Evolutionary conservation across 306 rosid genomes (phyloP).

Genomic region (Begonia masoniana): DNA sequence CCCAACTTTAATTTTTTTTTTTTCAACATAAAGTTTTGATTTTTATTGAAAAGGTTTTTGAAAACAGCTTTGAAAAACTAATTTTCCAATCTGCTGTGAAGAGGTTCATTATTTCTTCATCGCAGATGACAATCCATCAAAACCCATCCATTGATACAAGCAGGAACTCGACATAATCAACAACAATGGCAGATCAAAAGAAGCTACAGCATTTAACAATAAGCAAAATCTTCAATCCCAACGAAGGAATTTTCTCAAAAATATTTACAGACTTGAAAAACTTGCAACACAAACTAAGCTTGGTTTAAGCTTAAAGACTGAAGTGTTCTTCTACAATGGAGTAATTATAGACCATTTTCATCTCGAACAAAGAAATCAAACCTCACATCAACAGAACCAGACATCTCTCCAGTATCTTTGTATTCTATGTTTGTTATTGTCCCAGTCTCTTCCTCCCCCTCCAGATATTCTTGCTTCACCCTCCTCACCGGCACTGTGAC

Average conservation of each 20-base stretch:
- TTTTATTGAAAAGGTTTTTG: not conserved
- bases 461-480: constrained; percentile 86
- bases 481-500: constrained; percentile 90
- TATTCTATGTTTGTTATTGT: constrained; percentile 74
- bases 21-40: too few relatives aligned
- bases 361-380: constrained; percentile 44
- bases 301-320: not conserved
- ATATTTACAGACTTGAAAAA: too few relatives aligned
- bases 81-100: too few relatives aligned
- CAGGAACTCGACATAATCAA: too few relatives aligned
- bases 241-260: too few relatives aligned
- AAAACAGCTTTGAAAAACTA: not conserved
- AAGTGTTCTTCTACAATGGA: not conserved
- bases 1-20: too few relatives aligned
- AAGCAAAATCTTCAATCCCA: too few relatives aligned
- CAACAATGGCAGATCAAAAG: too few relatives aligned
- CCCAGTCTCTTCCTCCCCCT: constrained; percentile 57
- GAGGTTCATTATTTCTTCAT: too few relatives aligned
- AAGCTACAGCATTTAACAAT: too few relatives aligned
- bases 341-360: not conserved
- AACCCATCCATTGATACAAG: too few relatives aligned
- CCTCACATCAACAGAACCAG: constrained; percentile 58
- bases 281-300: not conserved
- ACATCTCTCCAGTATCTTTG: constrained; percentile 61
- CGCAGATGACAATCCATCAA: too few relatives aligned